phyloP scores from a whole-genome alignment of 108 stramenopile genomes.

The Nannochloropsis gaditana region DNA sequence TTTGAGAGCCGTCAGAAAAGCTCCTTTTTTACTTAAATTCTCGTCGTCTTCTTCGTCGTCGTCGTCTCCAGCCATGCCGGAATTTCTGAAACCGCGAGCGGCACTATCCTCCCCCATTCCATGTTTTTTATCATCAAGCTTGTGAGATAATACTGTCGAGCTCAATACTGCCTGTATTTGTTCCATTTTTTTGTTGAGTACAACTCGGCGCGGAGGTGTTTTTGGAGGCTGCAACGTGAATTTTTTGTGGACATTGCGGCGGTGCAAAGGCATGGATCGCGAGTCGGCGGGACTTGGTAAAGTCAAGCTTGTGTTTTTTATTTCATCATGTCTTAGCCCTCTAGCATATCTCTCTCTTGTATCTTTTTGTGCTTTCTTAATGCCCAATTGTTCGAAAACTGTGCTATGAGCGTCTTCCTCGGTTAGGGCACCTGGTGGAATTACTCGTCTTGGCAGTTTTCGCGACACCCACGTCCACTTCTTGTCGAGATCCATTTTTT shows the following conservation, averaged over 20 bases:
- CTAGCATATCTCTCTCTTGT: too few relatives aligned
- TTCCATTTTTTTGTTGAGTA: conserved; percentile 4
- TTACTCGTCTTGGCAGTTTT: not conserved
- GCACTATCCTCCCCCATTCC: too few relatives aligned
- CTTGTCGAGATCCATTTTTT: not conserved
- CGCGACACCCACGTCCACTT: not conserved
- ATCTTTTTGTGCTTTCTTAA: too few relatives aligned
- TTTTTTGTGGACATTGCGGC: too few relatives aligned
- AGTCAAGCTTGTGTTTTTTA: too few relatives aligned
- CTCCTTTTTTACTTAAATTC: not conserved
- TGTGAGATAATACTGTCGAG: not conserved
- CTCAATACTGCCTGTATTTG: not conserved
- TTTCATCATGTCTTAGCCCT: too few relatives aligned
- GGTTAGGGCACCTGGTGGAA: not conserved
- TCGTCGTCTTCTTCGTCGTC: not conserved
- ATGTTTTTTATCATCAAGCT: too few relatives aligned
- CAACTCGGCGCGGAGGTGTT: conserved; percentile 9
- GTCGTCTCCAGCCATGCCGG: not conserved
- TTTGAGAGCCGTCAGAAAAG: not conserved
- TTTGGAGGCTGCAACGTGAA: not conserved
- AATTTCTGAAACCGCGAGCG: too few relatives aligned
- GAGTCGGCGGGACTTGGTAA: too few relatives aligned
- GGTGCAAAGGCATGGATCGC: too few relatives aligned
- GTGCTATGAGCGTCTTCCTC: not conserved
- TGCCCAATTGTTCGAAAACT: too few relatives aligned